Base-by-base conservation (phyloP, 768 basidiomycete species). In the Solioccasus polychromus region DNA sequence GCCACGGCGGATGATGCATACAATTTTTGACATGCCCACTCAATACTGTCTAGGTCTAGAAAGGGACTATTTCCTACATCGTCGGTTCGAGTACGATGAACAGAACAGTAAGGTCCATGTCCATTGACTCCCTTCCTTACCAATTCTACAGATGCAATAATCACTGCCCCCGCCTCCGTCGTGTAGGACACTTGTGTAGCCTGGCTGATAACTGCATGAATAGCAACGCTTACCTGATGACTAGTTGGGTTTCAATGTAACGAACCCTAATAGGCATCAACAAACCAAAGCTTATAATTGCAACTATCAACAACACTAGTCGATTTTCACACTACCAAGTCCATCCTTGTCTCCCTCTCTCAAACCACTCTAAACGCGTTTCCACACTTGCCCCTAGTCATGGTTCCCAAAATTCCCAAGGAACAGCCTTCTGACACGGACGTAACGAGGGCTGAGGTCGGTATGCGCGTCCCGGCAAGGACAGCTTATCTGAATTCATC, bases 251-350 rank as follows among this genome's bases (percentile, higher is more conserved):
- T 66, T 68, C 66, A 66, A 66, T 67, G 31, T 51, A 62, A 42
- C 40, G 60, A 65, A 43, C 64, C n/a, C 64, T 56, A 66, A 66
- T 66, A 66, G 59, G 44, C 34, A 68, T 68, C 64, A 66, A 66
- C 66, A 66, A 66, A 66, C 66, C 64, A 66, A 58, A 62, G 64
- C 66, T 66, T 66, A 66, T 66, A 66, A 66, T 64, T 56, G 61
- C 64, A 66, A 46, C 53, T 51, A 63, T 67, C 67, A 67, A 69
- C 67, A 68, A 62, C 45, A 46, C 51, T 64, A 66, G 61, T 63
- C 45, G 50, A 68, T 64, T 69, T 68, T 68, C 67, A 59, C 58
- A 62, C 63, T 67, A 69, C 61, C 61, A 67, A 69, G 54, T 47
- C 58, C 63, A 64, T 60, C 60, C 61, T 72, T 71, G 63, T 63